These are phyloP conservation scores for Lactifluus subvellereus DNA, from an alignment of 768 basidiomycete genomes.

Conservation along the genomic window DNA sequence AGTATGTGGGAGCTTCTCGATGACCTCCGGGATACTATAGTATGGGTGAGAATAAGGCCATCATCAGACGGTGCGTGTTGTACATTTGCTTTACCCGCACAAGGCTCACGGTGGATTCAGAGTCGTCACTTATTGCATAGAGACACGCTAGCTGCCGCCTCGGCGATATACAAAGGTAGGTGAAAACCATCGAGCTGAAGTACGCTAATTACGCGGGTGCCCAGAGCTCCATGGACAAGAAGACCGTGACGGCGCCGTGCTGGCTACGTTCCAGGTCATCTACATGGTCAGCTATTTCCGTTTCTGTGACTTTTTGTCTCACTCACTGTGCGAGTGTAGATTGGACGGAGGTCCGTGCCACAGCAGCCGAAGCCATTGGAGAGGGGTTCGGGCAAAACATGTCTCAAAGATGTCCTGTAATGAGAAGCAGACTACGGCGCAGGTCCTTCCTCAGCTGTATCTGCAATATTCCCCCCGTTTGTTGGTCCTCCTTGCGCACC, in stretches of 20 bases:
- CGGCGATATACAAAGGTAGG: slow-evolving; percentile 87
- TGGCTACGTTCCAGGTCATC: slow-evolving; percentile 95
- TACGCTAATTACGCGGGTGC: not conserved
- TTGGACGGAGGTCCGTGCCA: slow-evolving; percentile 76
- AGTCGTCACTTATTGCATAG: slow-evolving; percentile 67
- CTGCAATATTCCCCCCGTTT: slow-evolving; percentile 29
- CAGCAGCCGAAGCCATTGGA: slow-evolving; percentile 61
- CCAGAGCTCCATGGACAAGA: slow-evolving; percentile 79
- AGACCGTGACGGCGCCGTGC: slow-evolving; percentile 77
- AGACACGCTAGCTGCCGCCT: slow-evolving; percentile 86
- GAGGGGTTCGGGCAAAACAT: slow-evolving; percentile 56
- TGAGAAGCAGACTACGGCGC: not conserved
- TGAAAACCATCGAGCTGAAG: not conserved
- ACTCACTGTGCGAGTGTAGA: slow-evolving; percentile 37
- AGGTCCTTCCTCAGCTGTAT: not conserved
- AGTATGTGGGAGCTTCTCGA: slow-evolving; percentile 94
- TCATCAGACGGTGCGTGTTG: slow-evolving; percentile 66
- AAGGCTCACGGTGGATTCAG: slow-evolving; percentile 4
- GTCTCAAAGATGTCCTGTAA: slow-evolving; percentile 55
- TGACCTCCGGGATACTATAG: slow-evolving; percentile 82
- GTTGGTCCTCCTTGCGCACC: slow-evolving; percentile 29
- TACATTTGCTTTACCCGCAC: not conserved
- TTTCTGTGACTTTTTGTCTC: not conserved
- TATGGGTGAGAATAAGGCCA: slow-evolving; percentile 97
- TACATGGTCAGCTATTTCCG: slow-evolving; percentile 61